Conservation (phyloP, 208 protist species). For the Crithidia fasciculata region DNA sequence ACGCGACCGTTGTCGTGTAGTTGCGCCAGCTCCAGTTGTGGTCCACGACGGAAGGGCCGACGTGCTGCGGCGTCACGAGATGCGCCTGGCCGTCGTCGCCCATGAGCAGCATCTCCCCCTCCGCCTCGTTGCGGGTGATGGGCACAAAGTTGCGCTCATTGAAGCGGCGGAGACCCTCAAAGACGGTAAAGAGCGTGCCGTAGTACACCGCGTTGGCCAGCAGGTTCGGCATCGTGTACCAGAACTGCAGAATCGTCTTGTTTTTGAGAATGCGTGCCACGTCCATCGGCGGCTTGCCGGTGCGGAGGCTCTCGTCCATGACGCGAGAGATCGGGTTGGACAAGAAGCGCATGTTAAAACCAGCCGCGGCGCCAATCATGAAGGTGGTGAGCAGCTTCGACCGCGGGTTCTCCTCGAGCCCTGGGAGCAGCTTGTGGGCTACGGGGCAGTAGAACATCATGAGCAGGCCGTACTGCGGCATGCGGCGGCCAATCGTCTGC, state of each 20-base stretch:
- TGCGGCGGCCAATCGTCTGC: slow-evolving; percentile 73
- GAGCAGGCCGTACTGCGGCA: slow-evolving; percentile 80
- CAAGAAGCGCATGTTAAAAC: slow-evolving; percentile 86
- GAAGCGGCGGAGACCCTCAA: slow-evolving; percentile 90
- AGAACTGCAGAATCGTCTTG: slow-evolving; percentile 91
- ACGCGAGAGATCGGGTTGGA: slow-evolving; percentile 89
- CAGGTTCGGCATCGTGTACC: slow-evolving; percentile 85
- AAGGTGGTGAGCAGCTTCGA: slow-evolving; percentile 86
- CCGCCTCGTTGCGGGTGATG: slow-evolving; percentile 24
- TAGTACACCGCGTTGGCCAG: slow-evolving; percentile 88
- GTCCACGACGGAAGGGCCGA: slow-evolving; percentile 22
- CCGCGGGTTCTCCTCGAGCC: slow-evolving; percentile 60
- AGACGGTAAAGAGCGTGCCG: slow-evolving; percentile 85
- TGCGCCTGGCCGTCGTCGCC: slow-evolving; percentile 20
- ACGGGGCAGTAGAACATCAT: slow-evolving; percentile 90
- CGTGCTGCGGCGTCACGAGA: slow-evolving; percentile 9
- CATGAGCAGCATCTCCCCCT: slow-evolving; percentile 15
- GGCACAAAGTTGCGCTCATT: slow-evolving; percentile 76
- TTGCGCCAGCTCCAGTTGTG: slow-evolving; percentile 65
- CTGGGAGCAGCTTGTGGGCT: slow-evolving; percentile 69
- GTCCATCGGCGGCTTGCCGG: slow-evolving; percentile 56
- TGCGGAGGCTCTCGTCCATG: slow-evolving; percentile 80
- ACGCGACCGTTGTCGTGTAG: slow-evolving; percentile 58
- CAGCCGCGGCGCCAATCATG: slow-evolving; percentile 72
- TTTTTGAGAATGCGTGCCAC: slow-evolving; percentile 63